Percentiles rank a stretch among this genome's conserved stretches.
Conservation (phyloP, 202 grass and related monocot species). For the Digitaria exilis region DNA sequence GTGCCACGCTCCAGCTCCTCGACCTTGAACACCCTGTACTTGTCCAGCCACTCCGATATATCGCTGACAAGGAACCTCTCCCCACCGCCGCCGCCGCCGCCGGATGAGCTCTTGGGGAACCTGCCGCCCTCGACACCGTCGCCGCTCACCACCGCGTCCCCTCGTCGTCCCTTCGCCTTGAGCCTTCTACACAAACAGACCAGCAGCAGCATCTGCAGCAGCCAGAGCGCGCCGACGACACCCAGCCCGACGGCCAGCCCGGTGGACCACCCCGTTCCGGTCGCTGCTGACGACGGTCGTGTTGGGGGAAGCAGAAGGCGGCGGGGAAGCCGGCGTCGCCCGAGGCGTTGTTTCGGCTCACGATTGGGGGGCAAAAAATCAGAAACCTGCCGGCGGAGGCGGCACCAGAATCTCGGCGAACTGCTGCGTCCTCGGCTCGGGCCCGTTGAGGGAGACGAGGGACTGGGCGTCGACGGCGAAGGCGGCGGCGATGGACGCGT, state of each 20-base stretch:
- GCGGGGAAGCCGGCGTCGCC: too few species aligned
- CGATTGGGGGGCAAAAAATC: constrained; percentile 60
- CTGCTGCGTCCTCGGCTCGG: constrained; percentile 37
- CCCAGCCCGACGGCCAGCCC: constrained; percentile 66
- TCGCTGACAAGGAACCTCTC: constrained; percentile 65
- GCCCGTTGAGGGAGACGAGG: constrained; percentile 75
- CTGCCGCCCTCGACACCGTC: constrained; percentile 38
- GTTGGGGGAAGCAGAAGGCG: constrained; percentile 39
- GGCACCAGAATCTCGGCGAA: constrained; percentile 71
- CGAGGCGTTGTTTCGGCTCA: constrained; percentile 39
- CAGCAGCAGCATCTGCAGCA: constrained; percentile 61
- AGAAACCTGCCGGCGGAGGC: constrained; percentile 42
- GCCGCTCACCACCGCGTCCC: constrained; percentile 31
- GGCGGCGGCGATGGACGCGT: constrained; percentile 59
- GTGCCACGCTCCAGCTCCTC: constrained; percentile 72
- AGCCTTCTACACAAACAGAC: constrained; percentile 55
- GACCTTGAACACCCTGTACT: constrained; percentile 85
- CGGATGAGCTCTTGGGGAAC: constrained; percentile 23
- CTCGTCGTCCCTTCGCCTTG: constrained; percentile 29
- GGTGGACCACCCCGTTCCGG: constrained; percentile 56
- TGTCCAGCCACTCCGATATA: constrained; percentile 94
- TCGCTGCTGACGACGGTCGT: constrained; percentile 31
- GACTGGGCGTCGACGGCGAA: constrained; percentile 65
- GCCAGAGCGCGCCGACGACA: constrained; percentile 54
- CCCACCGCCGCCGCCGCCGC: constrained; percentile 1